These are phyloP conservation scores for Lentinula novae-zelandiae DNA, from an alignment of 1,284 basidiomycete genomes.

Conservation along the genomic window DNA sequence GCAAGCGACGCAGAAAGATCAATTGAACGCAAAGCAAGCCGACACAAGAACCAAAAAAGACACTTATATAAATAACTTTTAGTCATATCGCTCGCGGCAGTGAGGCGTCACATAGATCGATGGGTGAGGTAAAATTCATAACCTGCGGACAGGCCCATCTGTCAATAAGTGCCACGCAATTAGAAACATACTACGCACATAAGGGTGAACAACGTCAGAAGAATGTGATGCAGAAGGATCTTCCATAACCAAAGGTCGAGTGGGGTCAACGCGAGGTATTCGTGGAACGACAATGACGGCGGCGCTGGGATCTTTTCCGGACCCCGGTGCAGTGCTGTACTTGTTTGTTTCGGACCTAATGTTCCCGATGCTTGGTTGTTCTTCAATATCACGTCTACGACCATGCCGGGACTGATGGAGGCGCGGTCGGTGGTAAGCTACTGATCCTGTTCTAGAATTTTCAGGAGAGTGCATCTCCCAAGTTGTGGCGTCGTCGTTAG, in stretches of 20 bases:
- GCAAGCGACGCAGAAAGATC: neutral
- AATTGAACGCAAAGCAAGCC: neutral
- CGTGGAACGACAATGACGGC: conserved; percentile 10
- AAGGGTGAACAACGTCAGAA: conserved; percentile 28
- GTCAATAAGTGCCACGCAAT: conserved; percentile 1
- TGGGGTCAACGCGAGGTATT: conserved; percentile 1
- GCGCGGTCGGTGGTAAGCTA: neutral
- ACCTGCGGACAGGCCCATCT: conserved; percentile 21
- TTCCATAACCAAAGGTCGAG: neutral
- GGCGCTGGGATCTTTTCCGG: neutral
- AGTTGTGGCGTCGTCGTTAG: neutral
- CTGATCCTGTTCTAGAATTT: neutral
- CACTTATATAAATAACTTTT: neutral
- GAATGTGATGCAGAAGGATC: neutral
- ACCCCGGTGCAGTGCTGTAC: neutral
- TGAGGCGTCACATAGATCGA: conserved; percentile 31
- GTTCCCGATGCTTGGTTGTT: neutral
- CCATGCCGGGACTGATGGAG: neutral
- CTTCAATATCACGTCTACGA: neutral
- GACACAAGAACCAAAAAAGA: neutral
- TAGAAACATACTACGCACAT: conserved; percentile 25
- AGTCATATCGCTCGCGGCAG: conserved; percentile 9
- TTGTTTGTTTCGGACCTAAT: conserved; percentile 1
- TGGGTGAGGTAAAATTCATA: conserved; percentile 38
- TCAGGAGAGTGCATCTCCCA: conserved; percentile 11